Conservation (phyloP, 2,329 filamentous ascomycete genomes). For the Ophiostoma sp. region DNA sequence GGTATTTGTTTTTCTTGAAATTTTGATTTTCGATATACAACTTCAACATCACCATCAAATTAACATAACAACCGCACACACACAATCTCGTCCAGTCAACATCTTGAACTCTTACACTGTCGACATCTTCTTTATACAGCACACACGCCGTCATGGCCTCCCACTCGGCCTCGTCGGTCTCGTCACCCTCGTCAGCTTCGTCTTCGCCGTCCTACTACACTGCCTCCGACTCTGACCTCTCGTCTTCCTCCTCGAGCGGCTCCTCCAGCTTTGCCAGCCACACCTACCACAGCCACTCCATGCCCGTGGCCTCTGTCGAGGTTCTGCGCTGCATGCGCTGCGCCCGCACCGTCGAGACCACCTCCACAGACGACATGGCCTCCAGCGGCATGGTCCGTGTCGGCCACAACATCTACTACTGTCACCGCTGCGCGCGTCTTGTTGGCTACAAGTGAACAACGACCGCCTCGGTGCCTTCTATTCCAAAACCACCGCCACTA, state of each 20-base stretch:
- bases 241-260: constrained; percentile 34
- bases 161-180: constrained; percentile 28
- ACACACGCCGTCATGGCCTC: constrained; percentile 8
- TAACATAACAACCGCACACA: neutral
- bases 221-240: constrained; percentile 40
- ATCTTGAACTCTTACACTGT: neutral
- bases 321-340: constrained; percentile 60
- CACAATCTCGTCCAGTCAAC: neutral
- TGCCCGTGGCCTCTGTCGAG: constrained; percentile 51
- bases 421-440: constrained; percentile 57
- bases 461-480: neutral
- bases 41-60: neutral
- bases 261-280: constrained; percentile 28
- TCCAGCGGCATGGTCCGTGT: constrained; percentile 60
- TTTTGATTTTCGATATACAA: neutral
- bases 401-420: constrained; percentile 62
- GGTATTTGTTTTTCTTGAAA: neutral
- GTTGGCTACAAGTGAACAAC: constrained; percentile 55
- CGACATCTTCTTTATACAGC: neutral
- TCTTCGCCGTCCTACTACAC: constrained; percentile 36
- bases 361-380: constrained; percentile 54
- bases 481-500: neutral
- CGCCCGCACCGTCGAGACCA: constrained; percentile 55
- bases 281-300: constrained; percentile 39
- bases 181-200: constrained; percentile 34